Conservation (phyloP, 2,329 filamentous ascomycete species). For the Botrytis hyacinthi region DNA sequence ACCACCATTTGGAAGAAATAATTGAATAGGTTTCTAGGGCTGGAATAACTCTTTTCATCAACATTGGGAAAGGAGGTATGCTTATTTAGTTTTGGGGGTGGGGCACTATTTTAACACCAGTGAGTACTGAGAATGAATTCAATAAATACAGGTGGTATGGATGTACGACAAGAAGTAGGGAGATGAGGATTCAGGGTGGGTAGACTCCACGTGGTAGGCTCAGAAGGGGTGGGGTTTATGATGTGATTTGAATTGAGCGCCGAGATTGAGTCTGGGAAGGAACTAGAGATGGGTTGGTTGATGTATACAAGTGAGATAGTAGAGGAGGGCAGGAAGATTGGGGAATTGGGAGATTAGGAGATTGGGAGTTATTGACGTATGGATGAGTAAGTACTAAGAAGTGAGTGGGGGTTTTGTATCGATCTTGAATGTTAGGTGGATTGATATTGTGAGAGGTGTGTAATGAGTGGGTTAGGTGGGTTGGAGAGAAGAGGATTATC, state of each 20-base stretch:
- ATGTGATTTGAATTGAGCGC: background rate
- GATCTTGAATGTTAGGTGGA: background rate
- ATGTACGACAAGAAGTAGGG: background rate
- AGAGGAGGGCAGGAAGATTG: too few relatives aligned
- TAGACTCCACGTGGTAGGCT: rapidly evolving
- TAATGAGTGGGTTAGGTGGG: background rate
- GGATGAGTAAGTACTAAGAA: too few relatives aligned
- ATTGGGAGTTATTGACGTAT: background rate
- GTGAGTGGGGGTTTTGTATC: background rate
- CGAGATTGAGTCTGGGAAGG: background rate
- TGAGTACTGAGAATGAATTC: background rate
- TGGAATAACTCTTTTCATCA: rapidly evolving
- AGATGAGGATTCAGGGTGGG: background rate
- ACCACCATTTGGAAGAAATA: too few relatives aligned
- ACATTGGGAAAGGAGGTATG: background rate
- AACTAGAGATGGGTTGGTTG: background rate
- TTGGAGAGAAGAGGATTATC: background rate
- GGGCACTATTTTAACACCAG: too few relatives aligned
- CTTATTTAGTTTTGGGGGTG: too few relatives aligned
- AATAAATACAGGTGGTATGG: rapidly evolving
- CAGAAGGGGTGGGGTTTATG: rapidly evolving
- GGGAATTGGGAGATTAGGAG: background rate
- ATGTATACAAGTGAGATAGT: background rate
- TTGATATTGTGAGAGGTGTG: background rate
- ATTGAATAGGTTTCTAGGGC: background rate